Conservation (phyloP, 495 filamentous ascomycete species). For the Aspergillus conjunctus region DNA sequence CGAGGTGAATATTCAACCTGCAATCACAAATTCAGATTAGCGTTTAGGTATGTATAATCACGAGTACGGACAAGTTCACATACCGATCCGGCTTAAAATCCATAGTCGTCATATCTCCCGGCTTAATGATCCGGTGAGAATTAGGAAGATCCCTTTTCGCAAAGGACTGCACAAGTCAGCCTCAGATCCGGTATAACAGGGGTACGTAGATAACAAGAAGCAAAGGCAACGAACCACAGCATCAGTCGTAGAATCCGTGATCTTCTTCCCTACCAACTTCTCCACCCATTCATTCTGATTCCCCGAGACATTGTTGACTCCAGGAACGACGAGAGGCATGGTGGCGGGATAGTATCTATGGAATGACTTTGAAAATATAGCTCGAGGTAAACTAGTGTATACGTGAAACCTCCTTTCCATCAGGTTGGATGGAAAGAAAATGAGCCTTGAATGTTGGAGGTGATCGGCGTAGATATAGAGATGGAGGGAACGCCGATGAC, state of each 20-base stretch:
- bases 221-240: conserved; percentile 38
- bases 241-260: conserved; percentile 51
- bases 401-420: not conserved
- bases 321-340: conserved; percentile 85
- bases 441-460: not conserved
- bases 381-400: not conserved
- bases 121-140: conserved; percentile 65
- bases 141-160: conserved; percentile 74
- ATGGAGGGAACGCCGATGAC: not conserved
- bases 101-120: conserved; percentile 61
- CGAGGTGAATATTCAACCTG: conserved; percentile 73
- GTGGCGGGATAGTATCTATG: not conserved
- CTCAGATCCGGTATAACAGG: not conserved
- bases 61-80: conserved; percentile 14
- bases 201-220: not conserved
- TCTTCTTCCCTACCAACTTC: conserved; percentile 78
- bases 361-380: not conserved
- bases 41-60: not conserved
- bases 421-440: not conserved
- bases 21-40: conserved; percentile 19
- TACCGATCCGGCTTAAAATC: conserved; percentile 64
- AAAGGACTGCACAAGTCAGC: conserved; percentile 59
- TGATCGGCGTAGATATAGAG: not conserved
- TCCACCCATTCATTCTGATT: conserved; percentile 67
- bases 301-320: conserved; percentile 56